Percentiles rank a stretch among this genome's conserved stretches.
These are phyloP conservation scores for Orbilia ellipsospora DNA, from an alignment of 2,329 filamentous ascomycete species.

Conservation along the genomic window DNA sequence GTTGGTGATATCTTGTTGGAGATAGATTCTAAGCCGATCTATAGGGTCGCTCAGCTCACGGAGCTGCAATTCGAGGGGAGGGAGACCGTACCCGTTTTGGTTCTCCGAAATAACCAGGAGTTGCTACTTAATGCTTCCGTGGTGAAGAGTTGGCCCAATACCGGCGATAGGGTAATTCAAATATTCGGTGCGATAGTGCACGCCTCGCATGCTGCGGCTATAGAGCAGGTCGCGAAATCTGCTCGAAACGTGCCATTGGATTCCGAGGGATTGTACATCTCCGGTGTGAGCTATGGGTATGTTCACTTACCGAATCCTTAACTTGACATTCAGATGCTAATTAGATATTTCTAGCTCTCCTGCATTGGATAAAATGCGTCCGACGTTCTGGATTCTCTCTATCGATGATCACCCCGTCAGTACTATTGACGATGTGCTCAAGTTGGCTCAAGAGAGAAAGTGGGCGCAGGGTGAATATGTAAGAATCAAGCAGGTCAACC, in stretches of 20 bases:
- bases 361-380: slow-evolving; percentile 59
- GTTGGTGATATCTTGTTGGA: slow-evolving; percentile 59
- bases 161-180: slow-evolving; percentile 58
- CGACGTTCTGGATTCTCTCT: slow-evolving; percentile 59
- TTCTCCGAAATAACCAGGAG: slow-evolving; percentile 58
- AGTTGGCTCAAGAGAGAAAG: slow-evolving; percentile 57
- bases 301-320: background rate
- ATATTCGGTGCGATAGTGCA: slow-evolving; percentile 60
- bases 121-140: slow-evolving; percentile 58
- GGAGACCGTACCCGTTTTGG: slow-evolving; percentile 58
- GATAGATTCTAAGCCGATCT: slow-evolving; percentile 58
- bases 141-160: slow-evolving; percentile 57
- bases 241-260: slow-evolving; percentile 57
- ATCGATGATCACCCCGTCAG: slow-evolving; percentile 58
- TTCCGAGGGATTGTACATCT: slow-evolving; percentile 57
- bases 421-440: slow-evolving; percentile 57
- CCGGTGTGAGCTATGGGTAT: slow-evolving; percentile 53
- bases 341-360: slow-evolving; percentile 53
- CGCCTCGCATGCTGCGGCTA: slow-evolving; percentile 58
- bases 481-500: slow-evolving; percentile 59
- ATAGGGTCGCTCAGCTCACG: slow-evolving; percentile 57
- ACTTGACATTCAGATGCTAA: background rate
- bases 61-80: slow-evolving; percentile 58
- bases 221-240: slow-evolving; percentile 59
- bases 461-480: slow-evolving; percentile 59